A percentile compares a stretch with the other conserved stretches of the same genome.
These are phyloP conservation scores for Skeletonema tropicum DNA, from an alignment of 108 stramenopile species.

Conservation along the genomic window DNA sequence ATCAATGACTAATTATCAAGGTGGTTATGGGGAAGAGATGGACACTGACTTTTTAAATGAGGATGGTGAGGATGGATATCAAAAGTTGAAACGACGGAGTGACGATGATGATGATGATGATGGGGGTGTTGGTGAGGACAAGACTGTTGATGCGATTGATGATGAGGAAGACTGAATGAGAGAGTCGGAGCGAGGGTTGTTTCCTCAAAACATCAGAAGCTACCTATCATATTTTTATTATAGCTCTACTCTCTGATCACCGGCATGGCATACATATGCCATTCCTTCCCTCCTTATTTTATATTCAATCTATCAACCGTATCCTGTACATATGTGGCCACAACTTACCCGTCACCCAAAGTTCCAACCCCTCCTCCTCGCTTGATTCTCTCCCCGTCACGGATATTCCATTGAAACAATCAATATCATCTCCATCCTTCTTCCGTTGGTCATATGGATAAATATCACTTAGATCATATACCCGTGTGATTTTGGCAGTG, in stretches of 20 bases:
- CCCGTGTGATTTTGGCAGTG: conserved; percentile 57
- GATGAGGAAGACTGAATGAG: too few relatives aligned
- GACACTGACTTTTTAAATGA: conserved; percentile 57
- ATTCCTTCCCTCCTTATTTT: too few relatives aligned
- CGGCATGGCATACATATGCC: neutral
- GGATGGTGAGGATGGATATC: conserved; percentile 35
- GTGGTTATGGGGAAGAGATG: conserved; percentile 68
- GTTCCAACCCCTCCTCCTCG: conserved; percentile 37
- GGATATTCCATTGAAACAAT: conserved; percentile 83
- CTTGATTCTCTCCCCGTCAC: conserved; percentile 28
- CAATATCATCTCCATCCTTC: conserved; percentile 46
- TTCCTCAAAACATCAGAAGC: too few relatives aligned
- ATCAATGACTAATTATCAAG: conserved; percentile 43
- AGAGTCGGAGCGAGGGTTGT: too few relatives aligned
- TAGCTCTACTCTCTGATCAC: neutral
- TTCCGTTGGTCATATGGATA: conserved; percentile 35
- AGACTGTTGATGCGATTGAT: neutral
- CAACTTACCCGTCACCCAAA: conserved; percentile 79
- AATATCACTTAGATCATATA: conserved; percentile 64
- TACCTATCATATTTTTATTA: too few relatives aligned
- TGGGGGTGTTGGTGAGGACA: neutral
- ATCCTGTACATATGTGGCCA: conserved; percentile 79
- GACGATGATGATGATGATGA: conserved; percentile 9
- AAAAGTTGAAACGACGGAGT: conserved; percentile 14
- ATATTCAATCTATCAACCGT: conserved; percentile 34